Evolutionary conservation across 176 grass and related monocot species (phyloP).

Genomic region (Paspalum notatum): DNA sequence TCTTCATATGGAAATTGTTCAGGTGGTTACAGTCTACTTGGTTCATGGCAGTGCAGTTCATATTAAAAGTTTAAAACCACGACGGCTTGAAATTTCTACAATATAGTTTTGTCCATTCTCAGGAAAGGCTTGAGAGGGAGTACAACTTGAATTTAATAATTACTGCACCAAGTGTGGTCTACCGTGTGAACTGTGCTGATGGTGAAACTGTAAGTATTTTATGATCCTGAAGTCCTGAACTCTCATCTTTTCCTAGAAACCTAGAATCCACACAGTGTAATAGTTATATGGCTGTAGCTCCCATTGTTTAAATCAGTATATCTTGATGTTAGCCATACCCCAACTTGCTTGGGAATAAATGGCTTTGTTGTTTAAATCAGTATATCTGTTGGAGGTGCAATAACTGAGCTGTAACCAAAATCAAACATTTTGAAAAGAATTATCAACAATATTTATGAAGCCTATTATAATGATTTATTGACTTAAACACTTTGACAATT

Average conservation of each 20-base stretch:
- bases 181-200: slow-evolving; percentile 72
- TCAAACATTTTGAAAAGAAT: background rate
- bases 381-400: slow-evolving; percentile 17
- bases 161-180: slow-evolving; percentile 98
- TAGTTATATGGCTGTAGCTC: slow-evolving; percentile 16
- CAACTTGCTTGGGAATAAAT: too few species aligned
- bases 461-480: background rate
- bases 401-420: slow-evolving; percentile 2
- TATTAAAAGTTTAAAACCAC: slow-evolving; percentile 39
- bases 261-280: background rate
- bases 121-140: slow-evolving; percentile 99
- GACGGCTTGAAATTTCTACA: slow-evolving; percentile 29
- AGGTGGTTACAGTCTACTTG: slow-evolving; percentile 58
- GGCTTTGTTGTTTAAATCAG: background rate
- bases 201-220: slow-evolving; percentile 77
- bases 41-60: slow-evolving; percentile 39
- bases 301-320: background rate
- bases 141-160: slow-evolving; percentile 97
- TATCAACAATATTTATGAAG: background rate
- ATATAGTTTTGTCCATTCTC: slow-evolving; percentile 45
- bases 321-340: too few species aligned
- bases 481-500: background rate
- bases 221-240: slow-evolving; percentile 6
- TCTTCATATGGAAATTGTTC: slow-evolving; percentile 99
- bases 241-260: slow-evolving; percentile 6